A percentile compares a stretch with the other conserved stretches of the same genome.
Evolutionary conservation across 768 basidiomycete species (phyloP).

Genomic region (Boletus edulis): DNA sequence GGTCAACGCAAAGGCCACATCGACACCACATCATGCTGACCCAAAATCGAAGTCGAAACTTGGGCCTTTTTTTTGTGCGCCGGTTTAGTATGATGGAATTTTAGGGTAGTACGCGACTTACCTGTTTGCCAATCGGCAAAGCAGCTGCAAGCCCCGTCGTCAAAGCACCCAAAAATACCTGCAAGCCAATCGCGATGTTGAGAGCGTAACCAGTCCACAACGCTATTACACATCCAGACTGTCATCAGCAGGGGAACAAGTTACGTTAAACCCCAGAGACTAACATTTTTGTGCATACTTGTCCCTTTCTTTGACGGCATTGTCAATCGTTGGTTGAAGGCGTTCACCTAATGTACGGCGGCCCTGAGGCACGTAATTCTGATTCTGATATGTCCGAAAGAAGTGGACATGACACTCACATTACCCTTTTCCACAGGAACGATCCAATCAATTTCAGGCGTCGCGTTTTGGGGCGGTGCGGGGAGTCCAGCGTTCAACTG

Average conservation of each 20-base stretch:
- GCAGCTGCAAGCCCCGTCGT: constrained; percentile 63
- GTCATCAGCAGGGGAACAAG: constrained; percentile 8
- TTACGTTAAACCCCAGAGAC: background rate
- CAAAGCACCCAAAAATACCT: constrained; percentile 62
- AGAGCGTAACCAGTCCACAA: constrained; percentile 31
- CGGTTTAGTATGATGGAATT: background rate
- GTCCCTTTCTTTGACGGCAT: constrained; percentile 44
- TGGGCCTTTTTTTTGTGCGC: constrained; percentile 27
- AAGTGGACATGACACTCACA: constrained; percentile 11
- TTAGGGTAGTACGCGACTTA: constrained; percentile 14
- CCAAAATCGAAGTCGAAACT: constrained; percentile 40
- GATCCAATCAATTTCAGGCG: constrained; percentile 24
- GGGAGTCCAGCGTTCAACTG: no score
- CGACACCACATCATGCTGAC: constrained; percentile 17
- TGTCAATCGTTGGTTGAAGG: constrained; percentile 49
- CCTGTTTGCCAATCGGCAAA: constrained; percentile 40
- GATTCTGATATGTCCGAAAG: background rate
- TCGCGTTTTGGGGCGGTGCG: background rate
- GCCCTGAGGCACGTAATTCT: constrained; percentile 3
- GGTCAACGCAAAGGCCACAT: background rate
- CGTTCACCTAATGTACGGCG: constrained; percentile 49
- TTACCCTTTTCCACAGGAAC: constrained; percentile 22
- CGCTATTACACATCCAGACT: constrained; percentile 22
- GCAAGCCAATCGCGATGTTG: constrained; percentile 55
- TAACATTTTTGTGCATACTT: constrained; percentile 49